These are phyloP conservation scores for Theobroma cacao DNA, from an alignment of 345 rosid genomes.

Conservation along the genomic window DNA sequence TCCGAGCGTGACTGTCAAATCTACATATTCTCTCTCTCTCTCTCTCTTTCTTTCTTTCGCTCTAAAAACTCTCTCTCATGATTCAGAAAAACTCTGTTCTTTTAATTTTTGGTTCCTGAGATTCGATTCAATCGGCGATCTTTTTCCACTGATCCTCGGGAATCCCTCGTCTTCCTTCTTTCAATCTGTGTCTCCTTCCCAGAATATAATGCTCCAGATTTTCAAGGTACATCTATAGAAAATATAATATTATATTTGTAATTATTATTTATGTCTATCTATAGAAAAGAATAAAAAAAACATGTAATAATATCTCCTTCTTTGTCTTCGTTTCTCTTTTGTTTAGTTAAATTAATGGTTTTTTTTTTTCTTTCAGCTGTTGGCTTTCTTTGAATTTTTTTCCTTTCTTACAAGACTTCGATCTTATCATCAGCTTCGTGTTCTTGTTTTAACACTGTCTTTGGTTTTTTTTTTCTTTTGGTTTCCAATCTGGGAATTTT, in stretches of 20 bases:
- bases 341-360: neutral
- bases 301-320: neutral
- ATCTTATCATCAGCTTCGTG: neutral
- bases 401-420: neutral
- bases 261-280: neutral
- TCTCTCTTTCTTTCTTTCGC: constrained; percentile 9
- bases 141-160: constrained; percentile 24
- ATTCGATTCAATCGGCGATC: constrained; percentile 44
- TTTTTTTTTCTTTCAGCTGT: neutral
- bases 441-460: neutral
- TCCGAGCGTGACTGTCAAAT: constrained; percentile 69
- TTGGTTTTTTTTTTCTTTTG: neutral
- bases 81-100: constrained; percentile 10
- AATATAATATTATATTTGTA: neutral
- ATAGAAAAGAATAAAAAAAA: neutral
- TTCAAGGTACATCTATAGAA: constrained; percentile 36
- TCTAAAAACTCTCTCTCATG: constrained; percentile 17
- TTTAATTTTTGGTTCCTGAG: constrained; percentile 18
- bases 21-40: constrained; percentile 49
- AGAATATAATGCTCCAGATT: constrained; percentile 45
- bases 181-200: constrained; percentile 28
- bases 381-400: neutral
- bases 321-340: neutral
- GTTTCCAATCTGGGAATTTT: constrained; percentile 16
- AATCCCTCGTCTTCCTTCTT: constrained; percentile 28